Evolutionary conservation across 2,329 filamentous ascomycete species (phyloP).

Genomic region (Ceratocystis alfenasii): DNA sequence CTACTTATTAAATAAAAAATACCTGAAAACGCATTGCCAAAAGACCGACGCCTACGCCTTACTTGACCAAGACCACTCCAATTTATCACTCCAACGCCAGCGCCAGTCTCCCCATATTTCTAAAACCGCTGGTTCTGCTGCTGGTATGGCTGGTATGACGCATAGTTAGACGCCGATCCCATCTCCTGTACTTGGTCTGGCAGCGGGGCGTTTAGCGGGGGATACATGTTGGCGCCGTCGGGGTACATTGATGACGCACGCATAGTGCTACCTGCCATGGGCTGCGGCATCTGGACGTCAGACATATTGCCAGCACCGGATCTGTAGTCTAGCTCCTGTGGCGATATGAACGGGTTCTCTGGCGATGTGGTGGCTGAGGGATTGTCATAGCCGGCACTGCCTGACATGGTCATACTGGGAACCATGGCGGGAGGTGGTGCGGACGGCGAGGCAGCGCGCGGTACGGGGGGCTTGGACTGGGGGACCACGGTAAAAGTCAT

Average conservation of each 20-base stretch:
- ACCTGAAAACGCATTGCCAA: background rate
- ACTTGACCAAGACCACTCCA: background rate
- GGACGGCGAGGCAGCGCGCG: background rate
- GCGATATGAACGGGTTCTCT: background rate
- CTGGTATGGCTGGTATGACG: background rate
- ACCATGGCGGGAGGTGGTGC: background rate
- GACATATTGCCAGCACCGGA: too few relatives aligned
- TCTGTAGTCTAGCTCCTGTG: background rate
- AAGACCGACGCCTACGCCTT: background rate
- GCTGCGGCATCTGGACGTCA: conserved; percentile 6
- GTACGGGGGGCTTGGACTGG: background rate
- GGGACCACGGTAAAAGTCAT: conserved; percentile 12
- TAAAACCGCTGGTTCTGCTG: background rate
- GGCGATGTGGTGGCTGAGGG: background rate
- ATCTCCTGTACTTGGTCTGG: background rate
- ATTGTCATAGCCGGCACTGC: background rate
- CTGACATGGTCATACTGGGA: background rate
- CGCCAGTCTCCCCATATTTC: background rate
- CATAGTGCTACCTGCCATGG: background rate
- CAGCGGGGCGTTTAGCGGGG: background rate
- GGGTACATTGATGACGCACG: background rate
- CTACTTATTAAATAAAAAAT: background rate
- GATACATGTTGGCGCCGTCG: background rate
- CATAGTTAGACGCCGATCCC: background rate
- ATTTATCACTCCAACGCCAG: background rate